Evolutionary conservation across 2,329 filamentous ascomycete genomes (phyloP).

Genomic region (Fusarium siculi): DNA sequence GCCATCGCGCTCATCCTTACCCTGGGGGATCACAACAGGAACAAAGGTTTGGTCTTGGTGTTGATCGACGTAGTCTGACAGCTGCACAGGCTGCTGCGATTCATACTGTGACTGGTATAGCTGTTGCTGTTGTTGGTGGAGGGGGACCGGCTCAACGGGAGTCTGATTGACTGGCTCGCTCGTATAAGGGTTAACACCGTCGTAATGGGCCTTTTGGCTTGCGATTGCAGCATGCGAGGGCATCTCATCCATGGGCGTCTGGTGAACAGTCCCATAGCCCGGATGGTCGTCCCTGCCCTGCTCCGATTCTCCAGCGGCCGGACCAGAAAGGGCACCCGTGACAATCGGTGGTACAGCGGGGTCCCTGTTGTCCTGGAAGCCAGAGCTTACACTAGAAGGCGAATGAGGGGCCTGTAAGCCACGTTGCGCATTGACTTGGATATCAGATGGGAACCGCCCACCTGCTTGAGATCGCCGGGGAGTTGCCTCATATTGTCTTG

Average conservation of each 20-base stretch:
- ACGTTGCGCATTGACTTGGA: slow-evolving; percentile 81
- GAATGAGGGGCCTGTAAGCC: slow-evolving; percentile 83
- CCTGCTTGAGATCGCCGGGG: slow-evolving; percentile 84
- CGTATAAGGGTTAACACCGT: slow-evolving; percentile 69
- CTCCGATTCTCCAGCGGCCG: slow-evolving; percentile 43
- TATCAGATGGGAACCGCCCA: slow-evolving; percentile 95
- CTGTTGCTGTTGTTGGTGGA: slow-evolving; percentile 28
- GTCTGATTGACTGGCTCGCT: slow-evolving; percentile 53
- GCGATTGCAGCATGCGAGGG: slow-evolving; percentile 63
- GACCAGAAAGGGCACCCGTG: slow-evolving; percentile 62
- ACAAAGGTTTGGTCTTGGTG: slow-evolving; percentile 30
- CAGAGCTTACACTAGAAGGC: slow-evolving; percentile 84
- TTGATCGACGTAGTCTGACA: slow-evolving; percentile 30
- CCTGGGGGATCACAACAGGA: slow-evolving; percentile 35
- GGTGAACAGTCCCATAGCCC: slow-evolving; percentile 59
- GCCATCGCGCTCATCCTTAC: slow-evolving; percentile 21
- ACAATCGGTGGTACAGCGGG: slow-evolving; percentile 69
- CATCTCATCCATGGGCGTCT: slow-evolving; percentile 59
- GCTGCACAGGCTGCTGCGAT: slow-evolving; percentile 23
- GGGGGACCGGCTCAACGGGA: slow-evolving; percentile 9
- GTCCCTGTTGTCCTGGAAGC: slow-evolving; percentile 62
- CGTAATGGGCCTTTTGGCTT: slow-evolving; percentile 61
- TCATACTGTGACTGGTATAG: slow-evolving; percentile 13
- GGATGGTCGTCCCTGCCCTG: slow-evolving; percentile 49
- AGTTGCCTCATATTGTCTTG: slow-evolving; percentile 60